These are phyloP conservation scores for Pyrenochaeta sp. DNA, from an alignment of 2,329 filamentous ascomycete genomes.

Conservation along the genomic window DNA sequence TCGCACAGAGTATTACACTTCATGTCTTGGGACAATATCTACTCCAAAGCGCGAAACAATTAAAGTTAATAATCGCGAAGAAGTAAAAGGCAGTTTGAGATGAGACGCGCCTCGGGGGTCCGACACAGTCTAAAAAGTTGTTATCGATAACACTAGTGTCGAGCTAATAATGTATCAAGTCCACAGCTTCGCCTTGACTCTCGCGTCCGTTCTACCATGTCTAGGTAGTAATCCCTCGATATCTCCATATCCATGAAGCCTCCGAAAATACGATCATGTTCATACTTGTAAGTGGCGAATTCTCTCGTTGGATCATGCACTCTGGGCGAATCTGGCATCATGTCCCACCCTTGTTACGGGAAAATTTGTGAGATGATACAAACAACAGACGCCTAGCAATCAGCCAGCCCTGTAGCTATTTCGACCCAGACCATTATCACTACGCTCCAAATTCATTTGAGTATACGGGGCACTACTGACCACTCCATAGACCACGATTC, in stretches of 20 bases:
- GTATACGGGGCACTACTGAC: background rate
- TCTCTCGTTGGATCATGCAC: background rate
- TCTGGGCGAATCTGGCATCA: background rate
- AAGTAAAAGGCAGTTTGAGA: background rate
- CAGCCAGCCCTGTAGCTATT: too few species aligned
- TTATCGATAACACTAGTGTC: slow-evolving; percentile 31
- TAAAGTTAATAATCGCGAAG: background rate
- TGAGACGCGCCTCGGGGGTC: slow-evolving; percentile 22
- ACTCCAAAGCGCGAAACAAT: background rate
- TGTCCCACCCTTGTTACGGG: slow-evolving; percentile 4
- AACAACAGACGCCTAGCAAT: too few species aligned
- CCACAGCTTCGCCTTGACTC: slow-evolving; percentile 10
- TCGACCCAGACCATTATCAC: too few species aligned
- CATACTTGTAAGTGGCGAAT: slow-evolving; percentile 46
- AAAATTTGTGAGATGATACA: slow-evolving; percentile 1
- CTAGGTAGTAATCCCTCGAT: slow-evolving; percentile 19
- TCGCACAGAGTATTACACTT: background rate
- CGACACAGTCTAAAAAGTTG: slow-evolving; percentile 14
- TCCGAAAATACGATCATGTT: slow-evolving; percentile 41
- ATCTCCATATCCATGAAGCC: slow-evolving; percentile 36
- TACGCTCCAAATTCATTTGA: background rate
- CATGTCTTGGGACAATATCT: background rate
- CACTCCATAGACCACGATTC: slow-evolving; percentile 78
- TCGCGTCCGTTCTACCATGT: slow-evolving; percentile 11
- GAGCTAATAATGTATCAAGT: slow-evolving; percentile 12